Percentiles rank a stretch among this genome's conserved stretches.
phyloP scores from a whole-genome alignment of 2,329 filamentous ascomycete species.

The Aspergillus caelatus region DNA sequence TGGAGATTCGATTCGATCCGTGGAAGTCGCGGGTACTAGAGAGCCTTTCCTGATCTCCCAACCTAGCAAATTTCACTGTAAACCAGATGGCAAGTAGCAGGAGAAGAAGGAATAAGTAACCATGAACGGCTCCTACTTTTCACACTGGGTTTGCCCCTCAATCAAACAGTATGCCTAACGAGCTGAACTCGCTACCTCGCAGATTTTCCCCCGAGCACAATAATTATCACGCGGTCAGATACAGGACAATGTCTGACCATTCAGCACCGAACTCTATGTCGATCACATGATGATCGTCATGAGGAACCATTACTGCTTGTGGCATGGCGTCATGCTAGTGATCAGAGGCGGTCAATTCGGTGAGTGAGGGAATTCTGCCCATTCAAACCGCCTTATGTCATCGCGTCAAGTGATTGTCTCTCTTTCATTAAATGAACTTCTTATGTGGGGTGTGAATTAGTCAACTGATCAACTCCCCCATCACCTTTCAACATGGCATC shows the following conservation, averaged over 20 bases:
- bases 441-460: background rate
- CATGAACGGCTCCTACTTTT: background rate
- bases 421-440: background rate
- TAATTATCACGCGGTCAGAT: conserved; percentile 3
- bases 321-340: background rate
- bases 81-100: background rate
- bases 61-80: background rate
- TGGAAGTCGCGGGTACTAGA: background rate
- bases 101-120: background rate
- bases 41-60: background rate
- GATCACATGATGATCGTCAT: conserved; percentile 3
- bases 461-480: conserved; percentile 13
- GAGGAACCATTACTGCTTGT: background rate
- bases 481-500: conserved; percentile 27
- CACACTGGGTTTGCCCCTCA: background rate
- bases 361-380: background rate
- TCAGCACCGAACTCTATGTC: background rate
- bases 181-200: background rate
- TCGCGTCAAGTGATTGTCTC: conserved; percentile 5
- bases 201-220: background rate
- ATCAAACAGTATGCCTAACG: background rate
- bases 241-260: conserved; percentile 2
- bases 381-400: background rate
- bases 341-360: background rate
- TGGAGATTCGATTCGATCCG: background rate